Conservation (phyloP, 176 grass and related monocot species). For the Oryza coarctata region DNA sequence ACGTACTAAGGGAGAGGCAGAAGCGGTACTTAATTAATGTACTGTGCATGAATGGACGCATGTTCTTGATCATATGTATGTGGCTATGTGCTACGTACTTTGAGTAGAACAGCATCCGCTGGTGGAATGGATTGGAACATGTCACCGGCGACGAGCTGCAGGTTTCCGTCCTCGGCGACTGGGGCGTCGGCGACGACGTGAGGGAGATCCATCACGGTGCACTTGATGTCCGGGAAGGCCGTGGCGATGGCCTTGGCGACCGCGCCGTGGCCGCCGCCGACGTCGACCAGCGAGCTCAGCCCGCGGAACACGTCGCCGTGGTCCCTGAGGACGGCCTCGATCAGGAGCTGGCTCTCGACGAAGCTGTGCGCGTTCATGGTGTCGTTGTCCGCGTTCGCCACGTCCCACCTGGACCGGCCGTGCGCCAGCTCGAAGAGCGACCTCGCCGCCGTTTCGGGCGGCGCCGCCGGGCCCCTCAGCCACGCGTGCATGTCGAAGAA, state of each 20-base stretch:
- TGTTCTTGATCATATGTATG: too few species aligned
- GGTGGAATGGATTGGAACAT: background rate
- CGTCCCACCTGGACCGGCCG: background rate
- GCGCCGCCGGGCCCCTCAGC: background rate
- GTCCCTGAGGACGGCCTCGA: background rate
- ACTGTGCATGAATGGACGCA: background rate
- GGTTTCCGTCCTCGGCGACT: background rate
- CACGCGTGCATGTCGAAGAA: background rate
- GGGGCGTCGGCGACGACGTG: background rate
- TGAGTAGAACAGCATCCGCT: background rate
- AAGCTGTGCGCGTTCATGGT: background rate
- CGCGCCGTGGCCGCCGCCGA: background rate
- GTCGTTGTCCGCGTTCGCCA: background rate
- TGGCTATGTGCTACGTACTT: background rate
- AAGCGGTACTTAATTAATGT: too few species aligned
- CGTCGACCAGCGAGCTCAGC: background rate
- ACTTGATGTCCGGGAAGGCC: background rate
- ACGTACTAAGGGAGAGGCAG: background rate
- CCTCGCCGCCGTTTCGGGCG: background rate
- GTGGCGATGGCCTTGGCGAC: background rate
- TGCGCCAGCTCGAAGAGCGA: slow-evolving; percentile 6
- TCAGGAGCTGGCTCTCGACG: background rate
- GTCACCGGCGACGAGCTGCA: background rate
- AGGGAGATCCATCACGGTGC: background rate
- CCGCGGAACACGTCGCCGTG: background rate